phyloP scores from a whole-genome alignment of 2,329 filamentous ascomycete genomes.

The Thielaviopsis punctulata region DNA sequence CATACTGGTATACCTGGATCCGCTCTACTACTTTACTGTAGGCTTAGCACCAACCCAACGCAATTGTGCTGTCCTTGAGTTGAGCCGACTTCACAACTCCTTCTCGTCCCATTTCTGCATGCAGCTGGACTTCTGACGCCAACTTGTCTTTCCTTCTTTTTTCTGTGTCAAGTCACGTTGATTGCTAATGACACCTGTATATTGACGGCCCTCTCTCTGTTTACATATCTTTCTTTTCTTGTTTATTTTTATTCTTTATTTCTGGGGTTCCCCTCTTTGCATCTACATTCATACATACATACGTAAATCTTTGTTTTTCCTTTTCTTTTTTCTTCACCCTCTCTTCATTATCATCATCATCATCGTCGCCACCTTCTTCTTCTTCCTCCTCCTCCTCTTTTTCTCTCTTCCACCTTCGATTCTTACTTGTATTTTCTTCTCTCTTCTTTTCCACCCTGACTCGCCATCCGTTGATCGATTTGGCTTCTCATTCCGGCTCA shows the following conservation, averaged over 20 bases:
- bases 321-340: slow-evolving; percentile 6
- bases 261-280: background rate
- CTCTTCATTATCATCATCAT: background rate
- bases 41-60: background rate
- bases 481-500: background rate
- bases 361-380: background rate
- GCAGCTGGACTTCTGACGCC: background rate
- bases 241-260: background rate
- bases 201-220: too few relatives aligned
- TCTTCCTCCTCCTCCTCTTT: background rate
- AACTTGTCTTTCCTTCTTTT: background rate
- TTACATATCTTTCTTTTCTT: background rate
- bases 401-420: background rate
- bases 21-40: too few relatives aligned
- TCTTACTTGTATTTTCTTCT: background rate
- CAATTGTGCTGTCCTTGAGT: background rate
- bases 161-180: background rate
- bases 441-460: background rate
- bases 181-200: slow-evolving; percentile 18
- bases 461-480: slow-evolving; percentile 6
- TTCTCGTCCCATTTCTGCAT: background rate
- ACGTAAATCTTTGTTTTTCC: too few relatives aligned
- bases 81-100: background rate
- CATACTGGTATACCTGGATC: too few relatives aligned
- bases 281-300: too few relatives aligned